Base-by-base conservation (phyloP, 257 asterid species). In the Plantago ovata region DNA sequence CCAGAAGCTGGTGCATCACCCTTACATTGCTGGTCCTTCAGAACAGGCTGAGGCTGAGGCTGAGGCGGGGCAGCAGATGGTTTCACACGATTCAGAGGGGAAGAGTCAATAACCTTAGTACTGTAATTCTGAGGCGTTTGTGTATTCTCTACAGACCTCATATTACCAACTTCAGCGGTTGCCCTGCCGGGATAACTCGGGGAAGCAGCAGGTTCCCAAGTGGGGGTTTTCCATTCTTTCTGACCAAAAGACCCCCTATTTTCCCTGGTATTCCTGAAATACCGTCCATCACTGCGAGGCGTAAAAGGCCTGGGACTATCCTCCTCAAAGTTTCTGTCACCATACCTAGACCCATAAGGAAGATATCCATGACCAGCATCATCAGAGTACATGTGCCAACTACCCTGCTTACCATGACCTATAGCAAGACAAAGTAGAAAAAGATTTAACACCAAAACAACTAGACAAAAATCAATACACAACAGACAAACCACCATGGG, bases 351-450 rank as follows among this genome's bases (percentile, higher is more conserved):
- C 41, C 82, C 80, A 41, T 67, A 75, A 52, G 94, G 86, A 73
- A 66, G 47, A 62, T 78, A 82, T 12, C 84, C 92, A 59, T 77
- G 90, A 56, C 83, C 79, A 41, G 76, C 67, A 36, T 92, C 97
- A 10, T 88, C 95, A 2, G 84, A 71, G 72, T 84, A 78, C 69
- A 76, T 69, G 70, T 84, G 84, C 85, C 95, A 79, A 66, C 85
- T 90, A 69, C 91, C 95, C 87, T 89, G 96, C 94, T 89, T 93
- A 73, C 86, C 84, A 81, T 85, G 95, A 84, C 99, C 99, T 93
- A 81, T 83, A 84, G 81, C 79, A 66, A 74, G 16, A 22, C 23
- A 4, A 1, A 45, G 41, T 13, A 46, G 18, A 68, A 69, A 70
- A 23, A 75, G 41, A 51, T 13, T 63, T 62, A 62, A 69, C 54